Base-by-base conservation (phyloP, 495 filamentous ascomycete genomes). In the Choiromyces venosus region DNA sequence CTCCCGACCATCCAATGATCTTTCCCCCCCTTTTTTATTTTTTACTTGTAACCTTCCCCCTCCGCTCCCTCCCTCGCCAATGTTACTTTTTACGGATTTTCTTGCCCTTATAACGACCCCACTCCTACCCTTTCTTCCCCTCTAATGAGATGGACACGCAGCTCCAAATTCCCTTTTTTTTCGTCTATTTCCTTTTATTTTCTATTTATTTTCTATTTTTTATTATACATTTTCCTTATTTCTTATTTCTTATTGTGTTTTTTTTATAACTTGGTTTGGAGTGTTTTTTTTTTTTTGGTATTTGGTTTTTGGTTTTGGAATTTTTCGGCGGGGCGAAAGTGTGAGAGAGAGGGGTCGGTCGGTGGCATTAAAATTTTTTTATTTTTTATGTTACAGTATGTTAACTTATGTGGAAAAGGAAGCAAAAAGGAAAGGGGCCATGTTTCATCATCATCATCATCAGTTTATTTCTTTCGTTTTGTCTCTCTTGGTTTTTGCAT, bases 91-190 rank as follows among this genome's bases (percentile, higher is more conserved):
- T 70, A 77, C 70, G 73, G 29, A 71, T 67, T 71, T 65, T 74
- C 36, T 64, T 69, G 79, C 75, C 74, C 74, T 52, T 78, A 81
- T 66, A 74, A 76, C 75, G 79, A 80, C 69, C 56, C 76, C 1
- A 74, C 83, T 72, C 76, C 73, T 69, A 78, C 74, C n/a, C n/a
- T 1, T 69, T 82, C 61, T 82, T 83, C 35, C 80, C 78, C 46
- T 77, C 80, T 36, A 75, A 82, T n/a, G 84, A 84, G 76, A 86
- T 85, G 83, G 84, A 84, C 67, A 86, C 76, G 81, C 72, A 72
- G n/a, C 68, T 25, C 29, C 65, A 39, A 29, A 38, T 67, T 21
- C 33, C 71, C 37, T 71, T 72, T 68, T 71, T 67, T 68, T 56
- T 67, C 65, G 37, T 72, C 78, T 71, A 44, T 19, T 52, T 74